Percentiles rank a stretch among this genome's conserved stretches.
Evolutionary conservation across 768 basidiomycete genomes (phyloP).

Genomic region (button mushroom (Agaricus bisporus)): DNA sequence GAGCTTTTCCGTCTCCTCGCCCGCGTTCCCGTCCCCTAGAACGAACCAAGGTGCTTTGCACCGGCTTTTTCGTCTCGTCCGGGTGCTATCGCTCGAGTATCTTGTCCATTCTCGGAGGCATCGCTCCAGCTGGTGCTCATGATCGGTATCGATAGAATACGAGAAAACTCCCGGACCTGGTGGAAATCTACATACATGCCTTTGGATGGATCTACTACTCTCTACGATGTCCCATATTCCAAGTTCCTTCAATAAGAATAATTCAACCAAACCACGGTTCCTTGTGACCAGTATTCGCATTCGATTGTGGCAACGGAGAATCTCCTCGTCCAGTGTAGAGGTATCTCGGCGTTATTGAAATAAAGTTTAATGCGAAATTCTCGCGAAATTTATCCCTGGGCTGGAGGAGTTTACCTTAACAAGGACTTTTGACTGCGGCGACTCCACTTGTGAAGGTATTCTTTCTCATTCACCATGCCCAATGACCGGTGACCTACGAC

Average conservation of each 20-base stretch:
- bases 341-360: too few species aligned
- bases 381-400: neutral
- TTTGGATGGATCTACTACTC: neutral
- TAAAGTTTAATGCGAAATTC: too few species aligned
- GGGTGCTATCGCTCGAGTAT: constrained; percentile 36
- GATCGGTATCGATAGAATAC: constrained; percentile 34
- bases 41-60: constrained; percentile 31
- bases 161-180: constrained; percentile 22
- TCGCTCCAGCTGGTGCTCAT: constrained; percentile 72
- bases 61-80: constrained; percentile 7
- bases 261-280: neutral
- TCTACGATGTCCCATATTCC: neutral
- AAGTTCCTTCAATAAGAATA: neutral
- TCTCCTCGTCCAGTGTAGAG: too few species aligned
- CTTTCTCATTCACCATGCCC: constrained; percentile 4
- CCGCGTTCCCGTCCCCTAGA: constrained; percentile 95
- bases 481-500: constrained; percentile 2
- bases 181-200: constrained; percentile 28
- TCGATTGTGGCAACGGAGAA: too few species aligned
- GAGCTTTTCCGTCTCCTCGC: constrained; percentile 80
- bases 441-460: neutral
- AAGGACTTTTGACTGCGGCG: neutral
- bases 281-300: neutral
- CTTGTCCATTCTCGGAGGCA: constrained; percentile 48
- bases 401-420: neutral